Conservation (phyloP, 2,329 filamentous ascomycete genomes). For the Botrytis deweyae region DNA sequence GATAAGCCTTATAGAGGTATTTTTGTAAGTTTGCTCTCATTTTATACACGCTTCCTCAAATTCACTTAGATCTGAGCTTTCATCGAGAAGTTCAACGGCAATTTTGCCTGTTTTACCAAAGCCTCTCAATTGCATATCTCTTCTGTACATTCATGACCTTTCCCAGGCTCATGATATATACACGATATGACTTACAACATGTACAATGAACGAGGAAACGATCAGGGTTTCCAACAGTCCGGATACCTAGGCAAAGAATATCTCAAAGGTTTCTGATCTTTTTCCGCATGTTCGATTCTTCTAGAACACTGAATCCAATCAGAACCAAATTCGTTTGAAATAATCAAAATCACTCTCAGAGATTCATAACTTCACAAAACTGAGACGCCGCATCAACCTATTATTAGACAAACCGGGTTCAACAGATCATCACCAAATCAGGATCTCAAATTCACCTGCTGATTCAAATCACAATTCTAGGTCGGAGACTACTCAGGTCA, state of each 20-base stretch:
- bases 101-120: neutral
- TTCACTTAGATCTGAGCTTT: neutral
- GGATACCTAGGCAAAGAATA: neutral
- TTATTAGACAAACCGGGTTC: neutral
- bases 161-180: neutral
- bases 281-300: neutral
- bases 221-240: neutral
- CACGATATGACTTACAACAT: neutral
- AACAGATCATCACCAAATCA: neutral
- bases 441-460: neutral
- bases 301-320: neutral
- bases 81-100: neutral
- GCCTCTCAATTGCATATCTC: neutral
- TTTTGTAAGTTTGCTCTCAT: slow-evolving; percentile 56
- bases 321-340: neutral
- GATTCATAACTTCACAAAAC: neutral
- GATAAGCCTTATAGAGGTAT: slow-evolving; percentile 85
- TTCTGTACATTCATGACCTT: neutral
- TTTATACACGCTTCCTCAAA: neutral
- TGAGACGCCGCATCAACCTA: neutral
- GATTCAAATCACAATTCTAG: slow-evolving; percentile 40
- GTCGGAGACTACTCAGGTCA: slow-evolving; percentile 77
- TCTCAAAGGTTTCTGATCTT: neutral
- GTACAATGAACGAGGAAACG: neutral
- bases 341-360: neutral